Evolutionary conservation across 306 rosid genomes (phyloP).

Genomic region (Begonia loranthoides): DNA sequence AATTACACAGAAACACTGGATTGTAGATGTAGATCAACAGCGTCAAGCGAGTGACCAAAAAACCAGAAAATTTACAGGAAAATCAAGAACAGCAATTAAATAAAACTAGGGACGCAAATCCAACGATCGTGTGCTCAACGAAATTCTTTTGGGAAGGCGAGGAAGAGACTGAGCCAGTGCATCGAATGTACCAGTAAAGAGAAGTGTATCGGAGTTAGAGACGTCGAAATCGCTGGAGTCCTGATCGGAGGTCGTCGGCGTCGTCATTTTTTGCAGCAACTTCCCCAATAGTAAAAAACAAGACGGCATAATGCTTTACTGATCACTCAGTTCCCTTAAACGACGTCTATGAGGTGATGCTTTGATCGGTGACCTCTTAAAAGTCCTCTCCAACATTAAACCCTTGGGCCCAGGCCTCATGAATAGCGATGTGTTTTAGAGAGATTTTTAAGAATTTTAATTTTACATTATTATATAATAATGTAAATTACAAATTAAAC

Average conservation of each 20-base stretch:
- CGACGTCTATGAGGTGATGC: too few species aligned
- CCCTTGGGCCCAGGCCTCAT: too few species aligned
- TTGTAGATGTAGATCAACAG: neutral
- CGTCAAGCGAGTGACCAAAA: neutral
- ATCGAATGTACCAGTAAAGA: slow-evolving; percentile 54
- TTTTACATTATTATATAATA: too few species aligned
- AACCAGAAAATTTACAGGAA: neutral
- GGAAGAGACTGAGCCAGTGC: neutral
- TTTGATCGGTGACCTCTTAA: too few species aligned
- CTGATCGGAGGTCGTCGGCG: slow-evolving; percentile 22
- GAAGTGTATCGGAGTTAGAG: slow-evolving; percentile 53
- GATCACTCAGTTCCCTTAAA: too few species aligned
- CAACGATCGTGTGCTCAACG: neutral
- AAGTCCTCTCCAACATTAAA: too few species aligned
- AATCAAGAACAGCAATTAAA: neutral
- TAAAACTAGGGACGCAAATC: neutral
- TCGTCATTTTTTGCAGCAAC: neutral
- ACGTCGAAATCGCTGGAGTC: slow-evolving; percentile 19
- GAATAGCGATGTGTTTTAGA: too few species aligned
- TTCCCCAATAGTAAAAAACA: too few species aligned
- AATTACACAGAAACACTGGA: neutral
- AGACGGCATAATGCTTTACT: too few species aligned
- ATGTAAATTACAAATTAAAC: too few species aligned
- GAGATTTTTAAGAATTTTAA: too few species aligned
- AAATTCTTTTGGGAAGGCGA: neutral